Base-by-base conservation (phyloP, 345 rosid genomes). In the Salix viminalis region DNA sequence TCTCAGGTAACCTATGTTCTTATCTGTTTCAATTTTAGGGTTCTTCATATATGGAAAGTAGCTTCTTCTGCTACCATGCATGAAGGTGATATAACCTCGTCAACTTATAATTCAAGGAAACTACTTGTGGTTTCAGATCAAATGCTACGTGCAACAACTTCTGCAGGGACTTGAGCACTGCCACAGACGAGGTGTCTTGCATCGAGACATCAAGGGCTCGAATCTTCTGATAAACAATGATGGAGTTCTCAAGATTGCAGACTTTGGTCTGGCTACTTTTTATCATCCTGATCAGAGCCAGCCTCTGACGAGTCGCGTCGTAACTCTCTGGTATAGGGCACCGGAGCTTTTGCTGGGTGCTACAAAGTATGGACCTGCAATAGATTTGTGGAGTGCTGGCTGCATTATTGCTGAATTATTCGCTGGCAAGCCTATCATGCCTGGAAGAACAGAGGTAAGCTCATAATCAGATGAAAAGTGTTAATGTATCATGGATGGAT, bases 281-380 rank as follows among this genome's bases (percentile, higher is more conserved):
- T 93, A 79, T 37, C 84, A 88, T 7, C 89, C 91, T 26, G 83
- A 80, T 73, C 87, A 85, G 69, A 83, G 73, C 39, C 97, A 87
- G 67, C 90, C 91, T 0, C 73, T 92, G 42, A 96, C 97, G 65
- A 96, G 97, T 76, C 95, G 97, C 67, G 99, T 96, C 1, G 99
- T 90, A 70, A 94, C 99, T n/a, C 87, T 94, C 60, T 92, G 99
- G 99, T 94, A 96, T 46, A 88, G 97, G 75, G 94, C 99, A 36
- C 95, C 98, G 7, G 98, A 96, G 95, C 95, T 94, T 79, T 77
- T 96, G 85, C 94, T 96, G 5, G 99, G 98, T 41, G 96, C 95
- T 76, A 91, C 97, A 36, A 72, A 85, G 2, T 96, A 96, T 70
- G 98, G 98, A 78, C 87, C 82, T 2, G 95, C 88, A 72, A 87